Evolutionary conservation across 306 rosid species (phyloP).

Genomic region (Calophaca sinica): DNA sequence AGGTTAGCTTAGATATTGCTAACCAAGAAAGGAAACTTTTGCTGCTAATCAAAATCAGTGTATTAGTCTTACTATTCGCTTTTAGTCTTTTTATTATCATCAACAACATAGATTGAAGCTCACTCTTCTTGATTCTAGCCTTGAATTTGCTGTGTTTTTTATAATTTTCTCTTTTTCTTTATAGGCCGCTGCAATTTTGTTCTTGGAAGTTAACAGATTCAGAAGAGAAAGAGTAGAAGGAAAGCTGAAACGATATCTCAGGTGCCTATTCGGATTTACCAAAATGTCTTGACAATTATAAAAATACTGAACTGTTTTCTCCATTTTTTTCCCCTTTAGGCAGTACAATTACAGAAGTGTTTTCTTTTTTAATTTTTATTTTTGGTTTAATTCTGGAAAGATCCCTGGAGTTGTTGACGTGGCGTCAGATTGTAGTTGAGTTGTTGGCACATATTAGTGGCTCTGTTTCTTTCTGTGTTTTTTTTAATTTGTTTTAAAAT

Average conservation of each 20-base stretch:
- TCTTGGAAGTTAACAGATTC: constrained; percentile 42
- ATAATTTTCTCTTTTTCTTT: background rate
- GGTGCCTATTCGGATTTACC: constrained; percentile 50
- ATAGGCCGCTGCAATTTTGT: constrained; percentile 36
- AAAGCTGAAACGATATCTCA: constrained; percentile 42
- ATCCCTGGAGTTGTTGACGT: constrained; percentile 44
- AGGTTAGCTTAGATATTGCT: background rate
- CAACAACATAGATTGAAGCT: background rate
- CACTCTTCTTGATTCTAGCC: background rate
- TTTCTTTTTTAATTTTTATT: background rate
- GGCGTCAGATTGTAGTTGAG: constrained; percentile 48
- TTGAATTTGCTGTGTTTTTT: constrained; percentile 6
- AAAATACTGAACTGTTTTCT: constrained; percentile 29
- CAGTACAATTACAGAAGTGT: background rate
- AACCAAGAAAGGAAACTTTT: background rate
- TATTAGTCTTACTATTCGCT: background rate
- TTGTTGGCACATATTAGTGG: background rate
- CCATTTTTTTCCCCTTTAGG: background rate
- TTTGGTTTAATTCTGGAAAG: constrained; percentile 19
- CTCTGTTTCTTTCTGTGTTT: constrained; percentile 14
- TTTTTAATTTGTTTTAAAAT: background rate
- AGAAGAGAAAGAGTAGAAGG: constrained; percentile 47
- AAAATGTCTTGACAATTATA: constrained; percentile 15
- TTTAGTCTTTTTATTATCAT: background rate
- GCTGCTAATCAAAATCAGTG: constrained; percentile 5